A percentile compares a stretch with the other conserved stretches of the same genome.
Conservation (phyloP, 2,329 filamentous ascomycete genomes). For the Neonectria neomacrospora region DNA sequence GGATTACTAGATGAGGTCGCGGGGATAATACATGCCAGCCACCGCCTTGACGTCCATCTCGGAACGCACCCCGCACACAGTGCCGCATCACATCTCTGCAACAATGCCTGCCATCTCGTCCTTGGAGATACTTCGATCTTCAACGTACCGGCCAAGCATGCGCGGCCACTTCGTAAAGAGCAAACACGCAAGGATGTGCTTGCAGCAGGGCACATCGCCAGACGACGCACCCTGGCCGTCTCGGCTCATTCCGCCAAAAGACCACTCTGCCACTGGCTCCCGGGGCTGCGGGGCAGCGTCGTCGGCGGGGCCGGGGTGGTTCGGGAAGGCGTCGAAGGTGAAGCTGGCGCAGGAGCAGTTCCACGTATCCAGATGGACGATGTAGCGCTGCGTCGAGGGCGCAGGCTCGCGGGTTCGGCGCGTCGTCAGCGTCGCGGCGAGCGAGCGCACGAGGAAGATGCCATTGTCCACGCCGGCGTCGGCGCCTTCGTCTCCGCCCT, state of each 20-base stretch:
- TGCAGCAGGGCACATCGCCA: conserved; percentile 72
- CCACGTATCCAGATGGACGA: conserved; percentile 81
- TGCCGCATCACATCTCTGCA: conserved; percentile 49
- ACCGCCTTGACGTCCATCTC: conserved; percentile 17
- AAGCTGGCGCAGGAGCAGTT: conserved; percentile 92
- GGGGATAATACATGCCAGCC: conserved; percentile 39
- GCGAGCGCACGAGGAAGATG: conserved; percentile 74
- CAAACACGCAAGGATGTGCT: conserved; percentile 88
- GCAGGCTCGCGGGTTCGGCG: conserved; percentile 34
- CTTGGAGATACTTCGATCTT: conserved; percentile 63
- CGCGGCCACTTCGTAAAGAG: conserved; percentile 73
- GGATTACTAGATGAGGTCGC: conserved; percentile 40
- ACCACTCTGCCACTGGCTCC: conserved; percentile 40
- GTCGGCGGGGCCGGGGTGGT: conserved; percentile 19
- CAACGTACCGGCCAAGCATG: conserved; percentile 67
- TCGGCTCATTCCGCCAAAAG: conserved; percentile 63
- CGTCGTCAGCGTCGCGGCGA: conserved; percentile 49
- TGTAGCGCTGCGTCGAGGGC: conserved; percentile 60
- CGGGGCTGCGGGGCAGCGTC: neutral
- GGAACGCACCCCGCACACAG: neutral
- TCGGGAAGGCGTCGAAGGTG: conserved; percentile 74
- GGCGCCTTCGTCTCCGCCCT: neutral
- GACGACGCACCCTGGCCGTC: conserved; percentile 47
- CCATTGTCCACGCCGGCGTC: conserved; percentile 25
- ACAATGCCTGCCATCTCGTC: conserved; percentile 81